phyloP scores from a whole-genome alignment of 2,329 filamentous ascomycete genomes.

The Clonostachys chloroleuca region DNA sequence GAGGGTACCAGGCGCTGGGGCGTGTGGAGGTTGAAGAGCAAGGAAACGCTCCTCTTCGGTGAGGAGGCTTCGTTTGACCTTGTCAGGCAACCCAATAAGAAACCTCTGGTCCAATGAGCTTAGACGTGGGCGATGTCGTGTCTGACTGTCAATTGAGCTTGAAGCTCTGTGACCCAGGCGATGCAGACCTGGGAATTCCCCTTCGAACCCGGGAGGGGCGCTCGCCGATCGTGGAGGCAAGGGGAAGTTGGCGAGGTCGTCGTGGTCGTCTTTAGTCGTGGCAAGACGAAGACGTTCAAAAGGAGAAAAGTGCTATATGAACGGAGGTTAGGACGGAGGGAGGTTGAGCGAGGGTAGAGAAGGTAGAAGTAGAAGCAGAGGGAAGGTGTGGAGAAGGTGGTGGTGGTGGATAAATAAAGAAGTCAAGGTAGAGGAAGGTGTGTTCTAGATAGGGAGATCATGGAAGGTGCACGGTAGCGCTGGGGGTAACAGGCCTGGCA shows the following conservation, averaged over 20 bases:
- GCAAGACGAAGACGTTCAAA: background rate
- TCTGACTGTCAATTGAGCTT: conserved; percentile 15
- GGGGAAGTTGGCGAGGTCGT: conserved; percentile 1
- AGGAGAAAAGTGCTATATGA: background rate
- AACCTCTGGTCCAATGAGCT: conserved; percentile 59
- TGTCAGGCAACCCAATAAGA: conserved; percentile 67
- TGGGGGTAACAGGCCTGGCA: too few species aligned
- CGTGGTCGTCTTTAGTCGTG: background rate
- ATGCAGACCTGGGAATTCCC: background rate
- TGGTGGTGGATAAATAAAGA: background rate
- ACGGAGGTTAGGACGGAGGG: conserved; percentile 1
- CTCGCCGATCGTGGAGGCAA: background rate
- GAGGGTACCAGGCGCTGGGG: conserved; percentile 16
- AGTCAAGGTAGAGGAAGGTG: background rate
- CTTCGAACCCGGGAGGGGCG: background rate
- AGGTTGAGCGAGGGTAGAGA: background rate
- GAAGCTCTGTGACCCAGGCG: conserved; percentile 1
- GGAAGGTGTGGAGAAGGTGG: background rate
- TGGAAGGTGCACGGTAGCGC: background rate
- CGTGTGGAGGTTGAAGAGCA: conserved; percentile 36
- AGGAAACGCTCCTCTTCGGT: conserved; percentile 67
- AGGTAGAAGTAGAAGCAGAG: background rate
- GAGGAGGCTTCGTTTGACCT: conserved; percentile 67
- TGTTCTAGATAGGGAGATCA: background rate
- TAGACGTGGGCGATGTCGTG: conserved; percentile 19